A percentile compares a stretch with the other conserved stretches of the same genome.
phyloP scores from a whole-genome alignment of 345 rosid genomes.

The Citrus trifoliata region DNA sequence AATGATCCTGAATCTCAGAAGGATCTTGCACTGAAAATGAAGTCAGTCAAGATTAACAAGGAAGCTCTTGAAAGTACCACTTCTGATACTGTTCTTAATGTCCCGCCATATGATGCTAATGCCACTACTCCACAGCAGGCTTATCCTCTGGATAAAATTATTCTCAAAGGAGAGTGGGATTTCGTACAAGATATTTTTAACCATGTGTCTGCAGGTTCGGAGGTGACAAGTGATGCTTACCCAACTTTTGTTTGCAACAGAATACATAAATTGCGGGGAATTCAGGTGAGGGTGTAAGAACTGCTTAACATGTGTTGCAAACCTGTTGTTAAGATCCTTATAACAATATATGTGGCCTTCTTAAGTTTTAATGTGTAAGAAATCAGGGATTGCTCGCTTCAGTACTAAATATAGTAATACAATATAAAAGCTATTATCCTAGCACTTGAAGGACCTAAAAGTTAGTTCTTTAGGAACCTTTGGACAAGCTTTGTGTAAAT shows the following conservation, averaged over 20 bases:
- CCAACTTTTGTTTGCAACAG: slow-evolving; percentile 76
- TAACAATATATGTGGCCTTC: neutral
- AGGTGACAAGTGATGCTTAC: slow-evolving; percentile 34
- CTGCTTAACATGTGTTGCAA: neutral
- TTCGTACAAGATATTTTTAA: slow-evolving; percentile 54
- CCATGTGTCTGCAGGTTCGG: slow-evolving; percentile 30
- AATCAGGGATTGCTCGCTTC: neutral
- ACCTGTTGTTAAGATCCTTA: neutral
- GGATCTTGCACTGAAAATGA: slow-evolving; percentile 41
- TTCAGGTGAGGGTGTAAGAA: slow-evolving; percentile 40
- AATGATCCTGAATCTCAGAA: slow-evolving; percentile 50
- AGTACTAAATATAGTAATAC: neutral
- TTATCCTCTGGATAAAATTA: slow-evolving; percentile 77
- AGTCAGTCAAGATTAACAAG: slow-evolving; percentile 38
- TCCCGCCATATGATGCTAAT: slow-evolving; percentile 61
- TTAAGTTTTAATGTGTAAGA: neutral
- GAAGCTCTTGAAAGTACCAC: slow-evolving; percentile 53
- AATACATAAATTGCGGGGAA: slow-evolving; percentile 44
- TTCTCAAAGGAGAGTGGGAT: slow-evolving; percentile 62
- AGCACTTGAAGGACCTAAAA: neutral
- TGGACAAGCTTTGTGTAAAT: neutral
- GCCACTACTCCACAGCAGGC: slow-evolving; percentile 59
- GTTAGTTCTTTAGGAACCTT: neutral
- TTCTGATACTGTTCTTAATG: slow-evolving; percentile 49
- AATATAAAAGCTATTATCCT: neutral